A percentile compares a stretch with the other conserved stretches of the same genome.
phyloP scores from a whole-genome alignment of 2,329 filamentous ascomycete genomes.

The Harringtonia lauricola region DNA sequence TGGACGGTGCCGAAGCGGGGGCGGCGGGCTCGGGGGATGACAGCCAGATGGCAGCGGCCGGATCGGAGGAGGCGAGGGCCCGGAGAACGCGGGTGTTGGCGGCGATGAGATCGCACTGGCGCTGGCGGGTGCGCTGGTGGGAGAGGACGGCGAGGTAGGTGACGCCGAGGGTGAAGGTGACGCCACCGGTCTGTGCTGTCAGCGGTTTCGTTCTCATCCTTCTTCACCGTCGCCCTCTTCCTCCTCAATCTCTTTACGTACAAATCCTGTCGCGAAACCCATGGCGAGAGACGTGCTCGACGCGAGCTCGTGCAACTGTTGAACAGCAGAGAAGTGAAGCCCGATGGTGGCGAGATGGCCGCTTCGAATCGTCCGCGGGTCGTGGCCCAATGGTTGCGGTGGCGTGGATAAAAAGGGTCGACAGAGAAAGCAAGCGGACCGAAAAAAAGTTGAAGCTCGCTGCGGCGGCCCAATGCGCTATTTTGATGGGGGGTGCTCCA shows the following conservation, averaged over 20 bases:
- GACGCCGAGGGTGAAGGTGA: constrained; percentile 62
- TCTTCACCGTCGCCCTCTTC: no score
- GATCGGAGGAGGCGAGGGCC: constrained; percentile 29
- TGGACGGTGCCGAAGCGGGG: constrained; percentile 20
- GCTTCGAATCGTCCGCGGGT: no score
- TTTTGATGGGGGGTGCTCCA: no score
- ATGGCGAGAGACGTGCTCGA: constrained; percentile 33
- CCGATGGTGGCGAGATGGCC: no score
- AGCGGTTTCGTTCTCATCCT: no score
- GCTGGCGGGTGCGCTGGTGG: constrained; percentile 56
- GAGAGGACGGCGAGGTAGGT: constrained; percentile 62
- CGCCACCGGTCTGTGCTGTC: constrained; percentile 52
- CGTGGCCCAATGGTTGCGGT: no score
- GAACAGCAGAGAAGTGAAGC: no score
- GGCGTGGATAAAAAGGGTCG: no score
- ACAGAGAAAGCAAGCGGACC: no score
- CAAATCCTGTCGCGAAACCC: constrained; percentile 67
- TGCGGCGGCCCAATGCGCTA: no score
- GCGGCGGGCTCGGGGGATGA: constrained; percentile 17
- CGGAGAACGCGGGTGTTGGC: constrained; percentile 44
- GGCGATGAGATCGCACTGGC: constrained; percentile 44
- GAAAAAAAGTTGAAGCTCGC: no score
- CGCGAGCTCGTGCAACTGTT: no score
- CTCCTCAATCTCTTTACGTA: constrained; percentile 40
- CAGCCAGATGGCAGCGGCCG: constrained; percentile 24